Base-by-base conservation (phyloP, 495 filamentous ascomycete species). In the Podospora appendiculata region DNA sequence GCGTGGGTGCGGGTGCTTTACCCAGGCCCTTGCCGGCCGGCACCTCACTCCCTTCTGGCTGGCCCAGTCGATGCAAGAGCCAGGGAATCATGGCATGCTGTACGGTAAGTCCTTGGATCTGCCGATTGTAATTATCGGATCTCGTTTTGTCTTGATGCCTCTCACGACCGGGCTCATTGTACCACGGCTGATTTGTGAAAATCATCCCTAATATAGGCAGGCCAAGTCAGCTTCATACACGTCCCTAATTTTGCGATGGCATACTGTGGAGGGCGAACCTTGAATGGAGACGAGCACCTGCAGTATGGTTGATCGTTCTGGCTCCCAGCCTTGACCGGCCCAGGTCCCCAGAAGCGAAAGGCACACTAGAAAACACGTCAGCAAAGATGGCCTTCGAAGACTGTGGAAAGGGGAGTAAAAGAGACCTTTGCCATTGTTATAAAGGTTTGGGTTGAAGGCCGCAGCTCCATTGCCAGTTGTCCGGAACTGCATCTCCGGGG, bases 241-340 rank as follows among this genome's bases (percentile, higher is more conserved):
- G 1, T 4, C 10, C 33, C 1, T 2, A 12, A 0, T 32, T 25
- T 42, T n/a, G 11, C 8, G 25, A 48, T 1, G 10, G n/a, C 16
- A 6, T 7, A 1, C 2, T 14, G 41, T 8, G 12, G 18, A 8
- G 32, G 5, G 48, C 58, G 12, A 55, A 66, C 63, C 70, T 58
- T 84, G 81, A 47, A 86, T 76, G 40, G 73, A 79, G 10, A 85
- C 68, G n/a, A 86, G 66, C 17, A 85, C 64, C 50, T 82, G 77
- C 8, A 83, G 67, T 32, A 86, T 61, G 3, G 80, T 85, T 14
- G 75, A 79, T 45, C 70, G 62, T 7, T 68, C 55, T 0, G 79
- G 70, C 16, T 71, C 68, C 82, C 82, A 85, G 0, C 67, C 54
- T 50, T 71, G 65, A 6, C 82, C 81, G 1, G 57, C 8, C 78